Evolutionary conservation across 2,329 filamentous ascomycete genomes (phyloP), one percentile per base, ranked within the genome.

Genomic region (Aspergillus cejpii): DNA sequence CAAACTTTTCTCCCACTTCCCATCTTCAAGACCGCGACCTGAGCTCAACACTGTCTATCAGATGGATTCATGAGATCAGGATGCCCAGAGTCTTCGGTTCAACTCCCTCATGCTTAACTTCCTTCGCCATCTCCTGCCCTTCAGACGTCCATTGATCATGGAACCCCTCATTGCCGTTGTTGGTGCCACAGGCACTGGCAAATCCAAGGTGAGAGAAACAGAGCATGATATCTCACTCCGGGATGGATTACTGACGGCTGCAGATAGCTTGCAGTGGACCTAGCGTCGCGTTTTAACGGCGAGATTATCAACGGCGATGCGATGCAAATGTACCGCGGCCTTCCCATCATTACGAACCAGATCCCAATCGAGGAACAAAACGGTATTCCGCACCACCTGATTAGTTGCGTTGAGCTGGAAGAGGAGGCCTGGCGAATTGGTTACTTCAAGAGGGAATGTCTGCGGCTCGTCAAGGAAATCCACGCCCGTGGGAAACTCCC

Each of bases 281-380:
- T 98, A 41, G 92, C 94, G 1, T 76, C 76, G 33, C 80, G 77
- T 17, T 90, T 89, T 68, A 83, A 92, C 65, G 92, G 94, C 61
- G 92, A 98, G 67, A 79, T 98, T 41, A 89, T 98, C 70, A 98
- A 98, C 63, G 87, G 87, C 37, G 92, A 98, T 74, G 92, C 92
- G 29, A 95, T 98, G 89, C 92, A 98, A 65, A 82, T 98, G 70
- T 98, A 98, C 66, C 78, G 79, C 42, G 92, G 92, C 2, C 73
- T 98, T 34, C 89, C 92, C 4, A 84, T 97, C 52, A 91, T 97
- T 56, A 98, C 92, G 20, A 98, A 98, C 66, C 94, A 97, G 64
- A 85, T 97, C 47, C 80, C 86, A 0, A 41, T 62, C 1, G 75
- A 81, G 15, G 91, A 97, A 63, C 83, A 82, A 58, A 78, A 84